These are phyloP conservation scores for Orbilia brochopaga DNA, from an alignment of 2,329 filamentous ascomycete genomes.

Conservation along the genomic window DNA sequence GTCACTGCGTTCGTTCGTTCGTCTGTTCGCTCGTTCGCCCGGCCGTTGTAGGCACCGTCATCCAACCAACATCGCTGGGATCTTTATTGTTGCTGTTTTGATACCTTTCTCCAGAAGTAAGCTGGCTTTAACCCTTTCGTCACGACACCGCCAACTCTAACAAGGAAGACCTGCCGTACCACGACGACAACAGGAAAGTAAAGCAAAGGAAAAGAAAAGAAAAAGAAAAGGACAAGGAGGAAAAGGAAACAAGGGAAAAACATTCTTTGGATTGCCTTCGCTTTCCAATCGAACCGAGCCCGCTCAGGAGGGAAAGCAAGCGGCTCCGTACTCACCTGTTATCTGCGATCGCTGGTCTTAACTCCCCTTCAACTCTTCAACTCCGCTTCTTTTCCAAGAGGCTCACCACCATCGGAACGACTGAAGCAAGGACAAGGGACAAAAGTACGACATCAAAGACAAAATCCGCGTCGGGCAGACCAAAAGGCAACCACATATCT, in stretches of 20 bases:
- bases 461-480: constrained; percentile 31
- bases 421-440: constrained; percentile 18
- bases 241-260: not conserved
- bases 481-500: not conserved
- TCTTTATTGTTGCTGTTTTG: constrained; percentile 20
- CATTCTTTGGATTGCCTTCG: not conserved
- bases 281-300: not conserved
- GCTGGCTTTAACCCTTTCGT: constrained; percentile 13
- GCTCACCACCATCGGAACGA: constrained; percentile 15
- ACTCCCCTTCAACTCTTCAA: constrained; percentile 10
- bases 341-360: not conserved
- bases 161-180: constrained; percentile 15
- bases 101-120: constrained; percentile 23
- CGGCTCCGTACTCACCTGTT: constrained; percentile 1
- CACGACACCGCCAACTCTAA: constrained; percentile 13
- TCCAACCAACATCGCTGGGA: constrained; percentile 37
- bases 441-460: constrained; percentile 33
- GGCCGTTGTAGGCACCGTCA: constrained; percentile 3
- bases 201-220: not conserved
- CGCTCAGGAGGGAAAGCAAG: not conserved
- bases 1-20: constrained; percentile 8
- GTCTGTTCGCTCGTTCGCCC: constrained; percentile 1
- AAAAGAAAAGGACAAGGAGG: constrained; percentile 8
- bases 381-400: constrained; percentile 13
- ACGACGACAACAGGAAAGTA: constrained; percentile 2